phyloP scores from a whole-genome alignment of 1,139 yeast genomes.

The Eremothecium cymbalariae region DNA sequence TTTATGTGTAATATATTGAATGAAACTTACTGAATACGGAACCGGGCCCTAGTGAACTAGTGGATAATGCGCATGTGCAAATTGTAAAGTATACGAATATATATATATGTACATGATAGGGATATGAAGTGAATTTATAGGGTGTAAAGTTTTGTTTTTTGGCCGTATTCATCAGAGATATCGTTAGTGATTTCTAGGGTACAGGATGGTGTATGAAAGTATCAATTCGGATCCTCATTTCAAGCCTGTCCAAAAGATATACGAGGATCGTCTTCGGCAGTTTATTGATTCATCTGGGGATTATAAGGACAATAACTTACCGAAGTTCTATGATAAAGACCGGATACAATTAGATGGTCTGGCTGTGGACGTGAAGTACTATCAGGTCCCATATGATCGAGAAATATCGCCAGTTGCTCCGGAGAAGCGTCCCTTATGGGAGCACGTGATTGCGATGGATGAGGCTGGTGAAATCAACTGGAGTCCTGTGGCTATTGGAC shows the following conservation, averaged over 20 bases:
- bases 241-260: conserved; percentile 74
- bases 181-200: no score
- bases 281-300: conserved; percentile 68
- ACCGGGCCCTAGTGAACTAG: no score
- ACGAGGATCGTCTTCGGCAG: conserved; percentile 71
- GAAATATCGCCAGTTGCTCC: conserved; percentile 31
- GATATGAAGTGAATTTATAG: no score
- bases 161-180: no score
- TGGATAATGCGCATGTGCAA: no score
- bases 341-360: conserved; percentile 34
- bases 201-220: conserved; percentile 22
- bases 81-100: no score
- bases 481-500: conserved; percentile 54
- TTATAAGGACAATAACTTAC: conserved; percentile 61
- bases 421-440: conserved; percentile 60
- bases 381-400: conserved; percentile 28
- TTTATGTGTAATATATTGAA: no score
- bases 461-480: conserved; percentile 32
- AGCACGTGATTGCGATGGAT: conserved; percentile 46
- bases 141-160: no score
- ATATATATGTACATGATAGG: no score
- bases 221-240: conserved; percentile 63
- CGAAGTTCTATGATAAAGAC: conserved; percentile 67
- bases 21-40: no score
- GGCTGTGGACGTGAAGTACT: conserved; percentile 28